Evolutionary conservation across 208 protist genomes (phyloP).

Genomic region (Acanthamoeba triangularis): DNA sequence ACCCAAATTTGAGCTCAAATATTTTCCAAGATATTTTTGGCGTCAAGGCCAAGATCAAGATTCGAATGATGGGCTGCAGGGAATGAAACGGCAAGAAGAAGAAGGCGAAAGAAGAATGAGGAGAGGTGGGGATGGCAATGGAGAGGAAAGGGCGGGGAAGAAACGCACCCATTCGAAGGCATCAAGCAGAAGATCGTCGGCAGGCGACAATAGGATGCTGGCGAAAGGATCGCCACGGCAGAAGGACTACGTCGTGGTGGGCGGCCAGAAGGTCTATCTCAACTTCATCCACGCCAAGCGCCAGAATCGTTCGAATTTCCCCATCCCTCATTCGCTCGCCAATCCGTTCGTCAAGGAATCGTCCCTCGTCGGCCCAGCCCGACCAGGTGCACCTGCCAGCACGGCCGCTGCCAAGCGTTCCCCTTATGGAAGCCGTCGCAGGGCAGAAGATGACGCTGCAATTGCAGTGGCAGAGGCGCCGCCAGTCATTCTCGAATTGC

Average conservation of each 20-base stretch:
- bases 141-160: neutral
- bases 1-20: too few species aligned
- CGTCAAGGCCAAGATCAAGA: too few species aligned
- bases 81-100: too few species aligned
- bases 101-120: neutral
- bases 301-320: conserved; percentile 9
- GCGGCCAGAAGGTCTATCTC: conserved; percentile 39
- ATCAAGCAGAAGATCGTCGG: neutral
- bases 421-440: neutral
- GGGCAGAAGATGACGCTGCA: neutral
- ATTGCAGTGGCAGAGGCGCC: neutral
- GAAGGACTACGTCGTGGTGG: conserved; percentile 29
- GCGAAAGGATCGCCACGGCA: neutral
- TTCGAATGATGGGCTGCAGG: neutral
- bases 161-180: neutral
- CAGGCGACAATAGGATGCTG: neutral
- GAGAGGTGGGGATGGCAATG: neutral
- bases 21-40: too few species aligned
- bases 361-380: neutral
- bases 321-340: neutral
- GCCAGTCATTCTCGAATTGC: conserved; percentile 27
- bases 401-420: neutral
- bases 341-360: conserved; percentile 26
- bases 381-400: neutral
- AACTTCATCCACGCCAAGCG: conserved; percentile 49